phyloP scores from a whole-genome alignment of 2,329 filamentous ascomycete species.

The Aspergillus jensenii region DNA sequence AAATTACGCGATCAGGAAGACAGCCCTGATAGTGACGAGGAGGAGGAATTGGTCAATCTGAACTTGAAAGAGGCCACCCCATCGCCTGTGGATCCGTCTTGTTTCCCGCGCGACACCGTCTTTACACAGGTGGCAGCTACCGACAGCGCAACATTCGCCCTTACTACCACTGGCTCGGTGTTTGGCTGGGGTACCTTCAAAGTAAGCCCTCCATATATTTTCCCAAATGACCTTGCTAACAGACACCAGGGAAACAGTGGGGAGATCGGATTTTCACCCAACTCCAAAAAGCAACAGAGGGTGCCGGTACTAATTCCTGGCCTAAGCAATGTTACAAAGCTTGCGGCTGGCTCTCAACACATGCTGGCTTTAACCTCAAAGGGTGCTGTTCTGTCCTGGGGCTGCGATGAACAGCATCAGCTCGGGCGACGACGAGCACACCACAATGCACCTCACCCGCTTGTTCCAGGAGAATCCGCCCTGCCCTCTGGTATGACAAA shows the following conservation, averaged over 20 bases:
- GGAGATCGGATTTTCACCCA: conserved; percentile 54
- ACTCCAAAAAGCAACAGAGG: conserved; percentile 40
- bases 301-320: conserved; percentile 46
- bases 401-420: conserved; percentile 69
- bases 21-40: not conserved
- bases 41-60: not conserved
- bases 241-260: conserved; percentile 52
- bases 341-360: conserved; percentile 70
- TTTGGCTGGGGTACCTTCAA: conserved; percentile 86
- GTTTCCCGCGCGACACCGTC: conserved; percentile 61
- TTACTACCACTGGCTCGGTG: conserved; percentile 72
- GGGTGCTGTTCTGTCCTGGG: conserved; percentile 69
- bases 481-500: conserved; percentile 53
- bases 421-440: conserved; percentile 58
- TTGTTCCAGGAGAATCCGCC: conserved; percentile 52
- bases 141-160: conserved; percentile 73
- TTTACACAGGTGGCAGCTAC: conserved; percentile 69
- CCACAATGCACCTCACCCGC: conserved; percentile 46
- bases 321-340: conserved; percentile 65
- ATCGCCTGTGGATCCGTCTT: conserved; percentile 51
- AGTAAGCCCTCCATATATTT: conserved; percentile 42
- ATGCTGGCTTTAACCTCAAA: conserved; percentile 66
- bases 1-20: conserved; percentile 45
- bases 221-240: too few relatives aligned
- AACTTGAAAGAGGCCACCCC: conserved; percentile 61